A percentile compares a stretch with the other conserved stretches of the same genome.
These are phyloP conservation scores for Suillus sp. DNA, from an alignment of 768 basidiomycete species.

Conservation along the genomic window DNA sequence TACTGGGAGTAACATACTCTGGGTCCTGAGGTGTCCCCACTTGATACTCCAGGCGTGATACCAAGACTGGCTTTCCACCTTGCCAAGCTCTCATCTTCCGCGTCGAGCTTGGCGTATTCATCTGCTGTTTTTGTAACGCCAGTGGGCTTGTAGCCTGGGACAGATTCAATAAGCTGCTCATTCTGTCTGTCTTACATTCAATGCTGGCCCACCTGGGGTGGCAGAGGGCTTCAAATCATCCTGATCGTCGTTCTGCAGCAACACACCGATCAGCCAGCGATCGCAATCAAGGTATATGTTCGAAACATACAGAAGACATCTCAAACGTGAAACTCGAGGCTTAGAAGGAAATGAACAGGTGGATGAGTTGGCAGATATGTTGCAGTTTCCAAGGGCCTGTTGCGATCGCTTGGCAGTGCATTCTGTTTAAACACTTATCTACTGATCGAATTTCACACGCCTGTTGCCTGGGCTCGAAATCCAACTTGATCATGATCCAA, in stretches of 20 bases:
- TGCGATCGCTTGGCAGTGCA: conserved; percentile 12
- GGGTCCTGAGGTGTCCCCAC: conserved; percentile 49
- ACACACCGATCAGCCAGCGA: conserved; percentile 12
- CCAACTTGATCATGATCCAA: background rate
- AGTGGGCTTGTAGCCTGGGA: conserved; percentile 72
- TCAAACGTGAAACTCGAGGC: conserved; percentile 21
- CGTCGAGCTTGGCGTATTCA: conserved; percentile 85
- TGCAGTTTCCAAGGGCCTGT: conserved; percentile 17
- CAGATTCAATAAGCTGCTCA: conserved; percentile 11
- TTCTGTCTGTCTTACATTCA: conserved; percentile 9
- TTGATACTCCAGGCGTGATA: conserved; percentile 56
- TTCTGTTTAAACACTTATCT: conserved; percentile 27
- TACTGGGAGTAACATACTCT: conserved; percentile 51
- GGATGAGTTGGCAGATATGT: conserved; percentile 20
- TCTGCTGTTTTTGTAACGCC: conserved; percentile 67
- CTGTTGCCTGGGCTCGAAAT: conserved; percentile 10
- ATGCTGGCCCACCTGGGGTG: conserved; percentile 59
- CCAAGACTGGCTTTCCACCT: conserved; percentile 97
- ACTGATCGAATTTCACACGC: conserved; percentile 74
- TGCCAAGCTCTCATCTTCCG: conserved; percentile 88
- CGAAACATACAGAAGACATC: conserved; percentile 56
- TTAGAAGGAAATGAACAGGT: conserved; percentile 10
- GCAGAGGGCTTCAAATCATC: conserved; percentile 67
- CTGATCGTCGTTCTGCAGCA: conserved; percentile 56
- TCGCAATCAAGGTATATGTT: background rate